Base-by-base conservation (phyloP, 495 filamentous ascomycete species). In the Aspergillus nanangensis region DNA sequence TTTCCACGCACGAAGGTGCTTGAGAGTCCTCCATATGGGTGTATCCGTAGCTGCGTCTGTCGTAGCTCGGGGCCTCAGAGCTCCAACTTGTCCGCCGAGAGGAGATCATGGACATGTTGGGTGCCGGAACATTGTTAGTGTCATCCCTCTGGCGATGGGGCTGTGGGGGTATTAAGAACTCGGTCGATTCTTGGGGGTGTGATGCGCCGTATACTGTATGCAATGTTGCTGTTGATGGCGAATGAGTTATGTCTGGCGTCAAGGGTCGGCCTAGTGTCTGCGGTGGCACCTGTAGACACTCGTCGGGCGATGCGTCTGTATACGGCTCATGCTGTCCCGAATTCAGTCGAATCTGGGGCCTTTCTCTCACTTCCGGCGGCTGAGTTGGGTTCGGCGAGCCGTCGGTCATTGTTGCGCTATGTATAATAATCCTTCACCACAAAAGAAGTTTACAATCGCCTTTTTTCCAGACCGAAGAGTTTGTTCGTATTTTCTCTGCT, bases 41-140 rank as follows among this genome's bases (percentile, higher is more conserved):
- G 40, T 50, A 57, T 11, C 55, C 60, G 55, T 60, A 72, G 5
- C 55, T 52, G 52, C 70, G 52, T 17, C 75, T 81, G 39, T 84
- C 81, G 23, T 73, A 67, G 51, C 76, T 78, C 17, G 66, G 67
- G 3, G 55, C 63, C 19, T 81, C 80, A 10, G 78, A 83, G 49
- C 75, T 79, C 71, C 76, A 82, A 61, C 82, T 85, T 13, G 77
- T 79, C 45, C 81, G 64, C 46, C 81, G 67, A 7, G 58, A 63
- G 1, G 76, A 78, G 44, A 71, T 63, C n/a, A 56, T 67, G 5
- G 61, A 63, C 11, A 62, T 48, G 36, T 66, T 57, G 14, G 76
- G 71, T 8, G 76, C 74, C 5, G 55, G 60, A 5, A 61, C 40
- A n/a, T 65, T 64, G 10, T 74, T 47, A 14, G 38, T 61, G 15